A percentile compares a stretch with the other conserved stretches of the same genome.
Conservation (phyloP, 306 rosid genomes). For the Pueraria montana region DNA sequence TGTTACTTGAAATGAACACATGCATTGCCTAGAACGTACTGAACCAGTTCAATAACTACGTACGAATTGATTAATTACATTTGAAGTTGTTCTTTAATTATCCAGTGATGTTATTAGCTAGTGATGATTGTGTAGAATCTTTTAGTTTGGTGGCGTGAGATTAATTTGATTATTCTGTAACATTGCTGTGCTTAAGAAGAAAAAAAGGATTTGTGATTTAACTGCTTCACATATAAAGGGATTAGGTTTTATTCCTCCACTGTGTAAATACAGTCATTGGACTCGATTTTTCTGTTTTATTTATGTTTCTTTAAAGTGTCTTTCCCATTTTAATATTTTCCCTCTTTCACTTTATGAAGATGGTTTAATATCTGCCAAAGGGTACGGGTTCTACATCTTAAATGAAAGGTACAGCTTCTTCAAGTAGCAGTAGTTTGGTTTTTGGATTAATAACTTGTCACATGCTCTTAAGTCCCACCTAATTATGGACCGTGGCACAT, state of each 20-base stretch:
- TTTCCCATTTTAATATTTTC: constrained; percentile 13
- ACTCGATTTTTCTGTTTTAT: not conserved
- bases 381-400: too few relatives aligned
- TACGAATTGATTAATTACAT: constrained; percentile 25
- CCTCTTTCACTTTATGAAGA: not conserved
- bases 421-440: constrained; percentile 1
- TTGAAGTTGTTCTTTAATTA: not conserved
- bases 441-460: constrained; percentile 17
- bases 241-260: constrained; percentile 25
- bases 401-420: not conserved
- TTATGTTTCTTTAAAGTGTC: not conserved
- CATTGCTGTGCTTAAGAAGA: not conserved
- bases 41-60: not conserved
- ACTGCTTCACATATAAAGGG: constrained; percentile 23
- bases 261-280: not conserved
- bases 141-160: not conserved
- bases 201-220: not conserved
- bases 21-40: not conserved
- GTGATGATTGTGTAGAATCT: constrained; percentile 31
- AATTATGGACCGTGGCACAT: constrained; percentile 42
- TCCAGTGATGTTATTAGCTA: constrained; percentile 19
- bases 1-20: constrained; percentile 2
- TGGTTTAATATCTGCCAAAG: not conserved
- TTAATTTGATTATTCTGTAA: constrained; percentile 21
- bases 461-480: constrained; percentile 21